Base-by-base conservation (phyloP, 345 rosid species). In the Linum usitatissimum region DNA sequence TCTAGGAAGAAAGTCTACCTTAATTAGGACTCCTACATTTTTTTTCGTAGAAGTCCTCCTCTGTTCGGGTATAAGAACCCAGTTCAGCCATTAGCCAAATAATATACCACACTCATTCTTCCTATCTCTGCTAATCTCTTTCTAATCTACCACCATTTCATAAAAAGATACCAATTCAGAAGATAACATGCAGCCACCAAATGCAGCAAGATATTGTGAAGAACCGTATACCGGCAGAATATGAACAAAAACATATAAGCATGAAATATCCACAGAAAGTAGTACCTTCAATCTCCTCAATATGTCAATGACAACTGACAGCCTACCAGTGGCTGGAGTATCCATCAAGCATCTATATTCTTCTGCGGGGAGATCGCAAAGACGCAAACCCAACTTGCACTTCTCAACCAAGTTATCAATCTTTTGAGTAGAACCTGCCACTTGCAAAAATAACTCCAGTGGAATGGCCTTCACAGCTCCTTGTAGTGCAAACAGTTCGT, bases 261-360 rank as follows among this genome's bases (percentile, higher is more conserved):
- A 69, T 8, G 6, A 45, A 36, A 53, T 45, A 65, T 63, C 60
- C 36, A 67, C 28, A 23, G 10, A 66, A 18, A 65, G 45, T n/a
- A 36, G 57, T 87, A 92, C 98, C 97, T 89, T 87, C 74, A 92
- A 71, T 28, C 91, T 84, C 62, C 84, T 83, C 57, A 92, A 81
- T 72, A 92, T 83, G 73, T 92, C 86, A 68, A 89, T 79, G 69
- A 89, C 74, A 77, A 66, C 53, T 21, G 98, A 92, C 51, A 92
- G 78, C 72, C 95, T 89, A 62, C 80, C 89, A 61, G 90, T 92
- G 64, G 98, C 97, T 65, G 40, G 83, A 59, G 85, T 84, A 77
- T 84, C 87, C 98, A 89, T 79, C 64, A 92, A 75, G 71, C 66
- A 66, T 77, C 75, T 86, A 68, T 87, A 86, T 70, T 89, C 94